A percentile compares a stretch with the other conserved stretches of the same genome.
phyloP scores from a whole-genome alignment of 2,329 filamentous ascomycete species.

The Cladophialophora carrionii region DNA sequence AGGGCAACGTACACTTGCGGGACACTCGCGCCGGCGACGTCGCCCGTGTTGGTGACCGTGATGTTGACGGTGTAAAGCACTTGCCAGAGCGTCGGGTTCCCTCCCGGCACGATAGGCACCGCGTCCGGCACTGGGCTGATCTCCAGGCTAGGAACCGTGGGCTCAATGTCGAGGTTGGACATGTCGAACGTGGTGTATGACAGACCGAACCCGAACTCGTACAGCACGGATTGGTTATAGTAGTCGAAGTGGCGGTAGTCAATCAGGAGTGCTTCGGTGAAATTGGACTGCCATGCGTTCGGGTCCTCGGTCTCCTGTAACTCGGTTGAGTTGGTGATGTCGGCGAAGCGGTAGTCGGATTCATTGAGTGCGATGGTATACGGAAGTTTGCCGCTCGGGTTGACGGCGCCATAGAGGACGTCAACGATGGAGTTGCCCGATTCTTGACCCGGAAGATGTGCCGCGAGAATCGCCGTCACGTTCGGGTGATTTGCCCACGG shows the following conservation, averaged over 20 bases:
- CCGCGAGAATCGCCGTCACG: constrained; percentile 81
- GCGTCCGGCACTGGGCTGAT: constrained; percentile 46
- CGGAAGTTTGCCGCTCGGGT: constrained; percentile 74
- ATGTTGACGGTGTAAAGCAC: constrained; percentile 64
- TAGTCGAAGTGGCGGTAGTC: constrained; percentile 79
- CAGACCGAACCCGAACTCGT: constrained; percentile 77
- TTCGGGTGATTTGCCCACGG: constrained; percentile 54
- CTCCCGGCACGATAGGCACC: constrained; percentile 62
- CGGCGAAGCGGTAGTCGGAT: constrained; percentile 66
- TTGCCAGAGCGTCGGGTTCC: constrained; percentile 60
- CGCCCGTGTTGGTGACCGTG: constrained; percentile 72
- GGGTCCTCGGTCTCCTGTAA: constrained; percentile 29
- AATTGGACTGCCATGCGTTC: constrained; percentile 71
- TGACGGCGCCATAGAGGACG: constrained; percentile 79
- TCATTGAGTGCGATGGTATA: constrained; percentile 76
- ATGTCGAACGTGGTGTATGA: constrained; percentile 80
- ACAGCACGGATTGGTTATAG: constrained; percentile 45
- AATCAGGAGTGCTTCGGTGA: constrained; percentile 77
- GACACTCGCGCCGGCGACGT: constrained; percentile 68
- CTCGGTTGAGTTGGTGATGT: constrained; percentile 53
- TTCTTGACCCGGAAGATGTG: constrained; percentile 80
- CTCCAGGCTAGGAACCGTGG: constrained; percentile 56
- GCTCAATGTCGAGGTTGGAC: constrained; percentile 67
- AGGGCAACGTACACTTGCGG: constrained; percentile 63
- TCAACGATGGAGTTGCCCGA: constrained; percentile 78